Evolutionary conservation across 163 green algal species (phyloP), one percentile per base, ranked within the genome.

Genomic region (Trebouxia gelatinosa): DNA sequence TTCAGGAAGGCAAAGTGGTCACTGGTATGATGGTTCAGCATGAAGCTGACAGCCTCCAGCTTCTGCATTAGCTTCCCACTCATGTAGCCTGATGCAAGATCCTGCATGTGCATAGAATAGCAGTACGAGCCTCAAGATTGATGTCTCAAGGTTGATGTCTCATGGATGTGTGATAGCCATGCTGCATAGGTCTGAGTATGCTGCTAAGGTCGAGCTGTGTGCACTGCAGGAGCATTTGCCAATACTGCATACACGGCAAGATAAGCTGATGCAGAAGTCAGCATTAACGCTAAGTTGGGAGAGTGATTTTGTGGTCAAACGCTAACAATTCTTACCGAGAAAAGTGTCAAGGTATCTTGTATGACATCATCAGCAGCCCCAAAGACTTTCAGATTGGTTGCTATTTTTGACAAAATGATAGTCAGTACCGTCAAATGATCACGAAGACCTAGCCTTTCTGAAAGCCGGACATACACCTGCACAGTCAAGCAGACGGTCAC

Each of bases 41-140:
- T 90, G 82, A 90, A 94, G 39, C 85, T 80, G 32, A 96, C 86
- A 0, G 87, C 85, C n/a, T 99, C 94, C 58, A 99, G 89, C 85
- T 98, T 98, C 29, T 97, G 83, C 68, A 99, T 86, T 77, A 98
- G 85, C 91, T 98, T 98, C 57, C 95, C 94, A 70, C 87, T 96
- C 94, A 98, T 98, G 90, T 98, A 99, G 32, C 95, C 96, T 16
- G 71, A 82, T 0, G 91, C 87, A 37, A 98, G 79, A 62, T 97
- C 93, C 91, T 95, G 86, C 6, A 74, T n/a, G n/a, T n/a, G n/a
- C n/a, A n/a, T n/a, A n/a, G n/a, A n/a, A n/a, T n/a, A n/a, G n/a
- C n/a, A n/a, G n/a, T n/a, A n/a, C n/a, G n/a, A n/a, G n/a, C n/a
- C n/a, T n/a, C n/a, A n/a, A n/a, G n/a, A n/a, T n/a, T n/a, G n/a